Base-by-base conservation (phyloP, 352 stramenopile genomes). In the Plasmopara viticola region DNA sequence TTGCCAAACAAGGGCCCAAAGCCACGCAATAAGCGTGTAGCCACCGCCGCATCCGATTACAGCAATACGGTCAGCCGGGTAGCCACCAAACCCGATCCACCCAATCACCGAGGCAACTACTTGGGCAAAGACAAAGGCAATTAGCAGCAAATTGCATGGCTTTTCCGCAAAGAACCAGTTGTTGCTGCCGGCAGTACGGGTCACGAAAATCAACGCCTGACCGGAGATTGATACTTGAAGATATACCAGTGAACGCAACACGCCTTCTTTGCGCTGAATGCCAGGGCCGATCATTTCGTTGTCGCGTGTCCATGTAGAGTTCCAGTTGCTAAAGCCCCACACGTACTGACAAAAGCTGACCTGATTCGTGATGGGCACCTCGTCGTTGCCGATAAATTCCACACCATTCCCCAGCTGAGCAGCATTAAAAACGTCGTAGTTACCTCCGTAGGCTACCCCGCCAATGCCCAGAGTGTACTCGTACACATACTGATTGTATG, bases 191-290 rank as follows among this genome's bases (percentile, higher is more conserved):
- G 73, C 74, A 10, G 77, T 86, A 63, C 77, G 77, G 31, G 77
- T 87, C 25, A 87, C 72, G 56, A 87, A 87, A 51, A 87, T 87
- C 51, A 87, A 46, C 41, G 77, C 77, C 60, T 87, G 77, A 18
- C 77, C 77, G 9, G 77, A 87, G 53, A 87, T 86, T 14, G 74
- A 86, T 58, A 87, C 77, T 50, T 87, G 77, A 57, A 72, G 68
- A 62, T 87, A 87, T 20, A 87, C 64, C 34, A 87, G 42, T 65
- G 70, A 76, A 45, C 77, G 77, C 6, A 87, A n/a, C n/a, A n/a
- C n/a, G n/a, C n/a, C n/a, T n/a, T n/a, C n/a, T n/a, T n/a, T n/a
- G n/a, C n/a, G n/a, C n/a, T n/a, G n/a, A n/a, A n/a, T n/a, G n/a
- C n/a, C n/a, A n/a, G n/a, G n/a, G n/a, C n/a, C n/a, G n/a, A n/a